These are phyloP conservation scores for Neurospora terricola DNA, from an alignment of 495 filamentous ascomycete species.

Conservation along the genomic window DNA sequence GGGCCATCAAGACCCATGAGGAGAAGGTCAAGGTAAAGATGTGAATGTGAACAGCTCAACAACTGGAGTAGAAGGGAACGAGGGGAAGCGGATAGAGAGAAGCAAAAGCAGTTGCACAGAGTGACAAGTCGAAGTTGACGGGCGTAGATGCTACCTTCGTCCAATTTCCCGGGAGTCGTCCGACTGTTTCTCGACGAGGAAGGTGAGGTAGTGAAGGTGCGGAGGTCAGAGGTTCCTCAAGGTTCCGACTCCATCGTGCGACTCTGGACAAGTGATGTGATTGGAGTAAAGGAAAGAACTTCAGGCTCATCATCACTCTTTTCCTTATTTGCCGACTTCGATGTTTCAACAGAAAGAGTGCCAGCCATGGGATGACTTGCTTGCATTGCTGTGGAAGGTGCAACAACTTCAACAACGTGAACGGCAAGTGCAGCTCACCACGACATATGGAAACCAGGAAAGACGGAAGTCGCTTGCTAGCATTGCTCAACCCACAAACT, in stretches of 20 bases:
- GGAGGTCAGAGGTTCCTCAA: neutral
- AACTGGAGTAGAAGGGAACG: neutral
- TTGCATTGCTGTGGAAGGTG: neutral
- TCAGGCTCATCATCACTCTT: neutral
- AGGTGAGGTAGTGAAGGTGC: neutral
- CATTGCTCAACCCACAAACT: neutral
- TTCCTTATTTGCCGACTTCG: neutral
- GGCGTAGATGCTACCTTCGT: neutral
- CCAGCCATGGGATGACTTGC: neutral
- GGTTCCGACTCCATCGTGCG: neutral
- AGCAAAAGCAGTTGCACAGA: neutral
- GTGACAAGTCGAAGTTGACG: neutral
- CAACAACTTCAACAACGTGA: neutral
- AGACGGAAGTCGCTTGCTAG: neutral
- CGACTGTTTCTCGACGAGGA: neutral
- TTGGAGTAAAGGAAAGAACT: neutral
- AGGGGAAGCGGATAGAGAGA: neutral
- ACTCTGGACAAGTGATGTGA: neutral
- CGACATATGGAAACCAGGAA: neutral
- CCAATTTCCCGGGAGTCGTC: neutral
- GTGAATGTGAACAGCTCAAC: neutral
- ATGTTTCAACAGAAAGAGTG: neutral
- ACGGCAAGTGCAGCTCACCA: neutral
- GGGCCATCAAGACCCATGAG: neutral
- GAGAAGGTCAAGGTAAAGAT: neutral